Evolutionary conservation across 805 yeast species (phyloP), one percentile per base, ranked within the genome.

Genomic region (Aciculoconidium aculeatum): DNA sequence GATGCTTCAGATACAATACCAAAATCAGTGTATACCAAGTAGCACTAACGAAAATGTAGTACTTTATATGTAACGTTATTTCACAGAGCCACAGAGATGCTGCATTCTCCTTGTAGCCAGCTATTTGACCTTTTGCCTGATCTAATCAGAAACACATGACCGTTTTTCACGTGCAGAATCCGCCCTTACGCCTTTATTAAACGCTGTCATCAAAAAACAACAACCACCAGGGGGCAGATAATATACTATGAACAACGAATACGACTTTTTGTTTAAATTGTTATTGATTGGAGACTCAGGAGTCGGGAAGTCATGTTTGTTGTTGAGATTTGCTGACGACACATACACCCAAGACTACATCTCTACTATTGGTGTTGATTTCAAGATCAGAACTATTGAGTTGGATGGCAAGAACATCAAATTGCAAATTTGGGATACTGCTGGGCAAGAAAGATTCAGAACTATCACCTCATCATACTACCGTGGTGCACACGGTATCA

Each of bases 391-490:
- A 66, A 83, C 92, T 28, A 81, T 83, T 32, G 97, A 92, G 55
- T 70, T 92, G 37, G 96, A 92, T 48, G 97, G 97, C 42, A 92
- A 92, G 69, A 85, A 95, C 31, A 92, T 92, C 56, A 92, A 92
- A 65, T 74, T 92, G 53, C 98, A 92, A 67, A 90, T 92, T 54
- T 92, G 98, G 98, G 98, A 92, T 57, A 92, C 98, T 33, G 98
- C 97, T 8, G 98, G 98, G 26, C 98, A 92, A 67, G 98, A 92
- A 61, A 72, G 98, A 49, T 92, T 92, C 68, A 80, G 97, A 65
- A 92, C 98, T 29, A 90, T 90, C 64, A 92, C 97, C 8, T 84
- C 96, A 9, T 85, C 96, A 10, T 90, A 90, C 67, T 90, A 90
- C 70, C 81, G 98, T 59, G 98, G 98, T 34, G 96, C 97, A 8